phyloP scores from a whole-genome alignment of 306 rosid genomes.

The Cicer bijugum region DNA sequence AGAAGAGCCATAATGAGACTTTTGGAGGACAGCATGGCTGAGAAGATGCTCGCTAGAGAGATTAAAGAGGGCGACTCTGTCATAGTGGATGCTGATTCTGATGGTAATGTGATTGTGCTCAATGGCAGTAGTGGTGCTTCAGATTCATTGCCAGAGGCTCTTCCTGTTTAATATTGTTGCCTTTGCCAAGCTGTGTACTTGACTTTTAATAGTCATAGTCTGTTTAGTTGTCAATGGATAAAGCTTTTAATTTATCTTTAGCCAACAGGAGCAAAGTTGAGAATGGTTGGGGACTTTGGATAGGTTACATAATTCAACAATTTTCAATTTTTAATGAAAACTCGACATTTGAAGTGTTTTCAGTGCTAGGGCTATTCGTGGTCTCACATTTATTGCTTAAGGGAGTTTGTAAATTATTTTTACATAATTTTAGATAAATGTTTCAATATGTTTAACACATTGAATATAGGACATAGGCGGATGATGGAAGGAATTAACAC shows the following conservation, averaged over 20 bases:
- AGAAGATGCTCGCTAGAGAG: slow-evolving; percentile 96
- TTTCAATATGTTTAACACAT: background rate
- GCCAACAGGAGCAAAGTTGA: slow-evolving; percentile 27
- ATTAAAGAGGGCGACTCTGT: slow-evolving; percentile 93
- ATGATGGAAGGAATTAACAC: background rate
- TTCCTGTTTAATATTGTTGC: slow-evolving; percentile 53
- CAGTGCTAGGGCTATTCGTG: background rate
- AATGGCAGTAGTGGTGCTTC: slow-evolving; percentile 77
- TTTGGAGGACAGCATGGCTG: slow-evolving; percentile 98
- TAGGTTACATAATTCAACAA: slow-evolving; percentile 17
- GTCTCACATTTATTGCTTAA: background rate
- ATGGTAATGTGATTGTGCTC: slow-evolving; percentile 89
- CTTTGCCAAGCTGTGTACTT: slow-evolving; percentile 42
- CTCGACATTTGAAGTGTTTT: slow-evolving; percentile 1
- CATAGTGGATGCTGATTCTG: slow-evolving; percentile 89
- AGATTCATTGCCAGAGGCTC: slow-evolving; percentile 60
- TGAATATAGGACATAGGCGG: background rate
- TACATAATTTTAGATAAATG: slow-evolving; percentile 1
- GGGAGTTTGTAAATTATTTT: background rate
- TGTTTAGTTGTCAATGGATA: slow-evolving; percentile 47
- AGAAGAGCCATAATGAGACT: slow-evolving; percentile 98
- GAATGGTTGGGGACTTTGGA: slow-evolving; percentile 8
- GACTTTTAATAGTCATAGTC: slow-evolving; percentile 31
- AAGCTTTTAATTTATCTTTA: slow-evolving; percentile 41
- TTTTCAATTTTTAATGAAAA: slow-evolving; percentile 26